These are phyloP conservation scores for Rosa rugosa DNA, from an alignment of 306 rosid species.

Conservation along the genomic window DNA sequence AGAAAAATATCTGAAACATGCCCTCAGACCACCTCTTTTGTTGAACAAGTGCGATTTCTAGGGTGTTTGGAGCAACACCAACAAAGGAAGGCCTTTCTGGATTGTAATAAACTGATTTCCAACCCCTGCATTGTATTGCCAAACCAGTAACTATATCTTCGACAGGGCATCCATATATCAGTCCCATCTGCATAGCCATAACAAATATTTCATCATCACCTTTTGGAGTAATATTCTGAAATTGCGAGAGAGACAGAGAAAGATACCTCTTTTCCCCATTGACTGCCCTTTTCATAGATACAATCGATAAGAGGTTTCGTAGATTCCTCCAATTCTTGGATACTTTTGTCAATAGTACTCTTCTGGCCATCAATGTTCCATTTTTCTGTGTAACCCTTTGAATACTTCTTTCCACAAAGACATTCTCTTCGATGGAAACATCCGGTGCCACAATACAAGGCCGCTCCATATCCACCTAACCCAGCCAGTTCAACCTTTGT, in stretches of 20 bases:
- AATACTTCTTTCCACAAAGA: slow-evolving; percentile 42
- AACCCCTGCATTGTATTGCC: slow-evolving; percentile 59
- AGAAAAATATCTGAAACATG: slow-evolving; percentile 51
- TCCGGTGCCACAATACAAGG: slow-evolving; percentile 72
- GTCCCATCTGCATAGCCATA: slow-evolving; percentile 51
- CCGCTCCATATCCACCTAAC: slow-evolving; percentile 44
- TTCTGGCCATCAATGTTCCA: slow-evolving; percentile 14
- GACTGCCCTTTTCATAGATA: slow-evolving; percentile 53
- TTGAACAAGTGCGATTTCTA: slow-evolving; percentile 48
- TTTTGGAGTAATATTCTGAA: neutral
- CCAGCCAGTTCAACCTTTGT: slow-evolving; percentile 56
- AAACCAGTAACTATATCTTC: slow-evolving; percentile 68
- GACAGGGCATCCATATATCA: slow-evolving; percentile 60
- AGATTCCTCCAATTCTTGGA: slow-evolving; percentile 48
- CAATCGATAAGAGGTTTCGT: slow-evolving; percentile 49
- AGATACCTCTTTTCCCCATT: slow-evolving; percentile 67
- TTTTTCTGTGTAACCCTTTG: slow-evolving; percentile 26
- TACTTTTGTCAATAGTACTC: slow-evolving; percentile 28
- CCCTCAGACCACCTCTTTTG: slow-evolving; percentile 71
- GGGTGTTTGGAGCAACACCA: slow-evolving; percentile 66
- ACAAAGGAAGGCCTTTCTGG: slow-evolving; percentile 56
- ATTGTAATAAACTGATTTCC: slow-evolving; percentile 69
- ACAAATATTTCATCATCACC: neutral
- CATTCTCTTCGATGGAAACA: slow-evolving; percentile 69
- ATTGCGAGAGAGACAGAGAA: neutral